Evolutionary conservation across 116 monocot species (phyloP).

Genomic region (Iris pallida): DNA sequence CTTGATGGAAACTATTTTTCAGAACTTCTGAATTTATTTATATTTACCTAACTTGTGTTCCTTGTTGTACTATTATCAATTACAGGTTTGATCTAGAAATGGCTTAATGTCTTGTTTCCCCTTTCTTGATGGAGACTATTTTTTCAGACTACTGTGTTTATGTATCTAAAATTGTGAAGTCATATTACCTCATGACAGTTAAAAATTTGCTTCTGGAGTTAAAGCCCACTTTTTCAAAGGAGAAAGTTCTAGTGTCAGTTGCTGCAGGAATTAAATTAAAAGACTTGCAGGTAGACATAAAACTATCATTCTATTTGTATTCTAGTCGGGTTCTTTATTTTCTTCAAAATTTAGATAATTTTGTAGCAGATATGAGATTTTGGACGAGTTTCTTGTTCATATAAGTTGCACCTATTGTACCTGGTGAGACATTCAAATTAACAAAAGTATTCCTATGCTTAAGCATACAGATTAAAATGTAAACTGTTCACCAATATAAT

Average conservation of each 20-base stretch:
- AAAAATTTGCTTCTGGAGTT: constrained; percentile 69
- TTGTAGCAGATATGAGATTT: not conserved
- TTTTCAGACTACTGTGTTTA: not conserved
- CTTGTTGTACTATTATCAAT: too few species aligned
- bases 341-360: not conserved
- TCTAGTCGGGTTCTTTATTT: not conserved
- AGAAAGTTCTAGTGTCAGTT: constrained; percentile 85
- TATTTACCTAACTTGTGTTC: too few species aligned
- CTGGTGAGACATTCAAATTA: too few species aligned
- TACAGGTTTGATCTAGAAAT: not conserved
- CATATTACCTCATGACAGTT: constrained; percentile 31
- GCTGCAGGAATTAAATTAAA: constrained; percentile 89
- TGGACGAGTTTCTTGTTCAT: too few species aligned
- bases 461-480: too few species aligned
- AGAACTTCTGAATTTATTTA: too few species aligned
- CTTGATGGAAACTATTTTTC: too few species aligned
- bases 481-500: too few species aligned
- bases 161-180: not conserved
- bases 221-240: constrained; percentile 58
- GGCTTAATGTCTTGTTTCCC: not conserved
- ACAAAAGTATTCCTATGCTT: too few species aligned
- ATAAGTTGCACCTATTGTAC: too few species aligned
- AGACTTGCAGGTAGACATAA: constrained; percentile 60
- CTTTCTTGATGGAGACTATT: not conserved
- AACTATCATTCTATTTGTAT: not conserved